phyloP scores from a whole-genome alignment of 2,329 filamentous ascomycete genomes.

The Aspergillus persii region DNA sequence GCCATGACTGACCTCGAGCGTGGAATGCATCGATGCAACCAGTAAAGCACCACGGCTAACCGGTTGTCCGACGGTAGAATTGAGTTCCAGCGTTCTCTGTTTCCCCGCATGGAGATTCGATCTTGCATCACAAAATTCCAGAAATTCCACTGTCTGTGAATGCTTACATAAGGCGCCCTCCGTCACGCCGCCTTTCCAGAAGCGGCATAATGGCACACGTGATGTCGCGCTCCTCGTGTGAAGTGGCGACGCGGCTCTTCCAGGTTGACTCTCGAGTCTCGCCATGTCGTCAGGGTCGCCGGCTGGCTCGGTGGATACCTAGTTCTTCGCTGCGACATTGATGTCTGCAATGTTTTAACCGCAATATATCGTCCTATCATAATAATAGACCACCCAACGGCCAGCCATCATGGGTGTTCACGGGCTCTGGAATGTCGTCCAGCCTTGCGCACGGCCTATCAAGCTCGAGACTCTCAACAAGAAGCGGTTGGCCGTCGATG shows the following conservation, averaged over 20 bases:
- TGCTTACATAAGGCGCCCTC: slow-evolving; percentile 19
- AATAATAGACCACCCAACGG: slow-evolving; percentile 1
- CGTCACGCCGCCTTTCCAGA: slow-evolving; percentile 14
- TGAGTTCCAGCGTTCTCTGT: background rate
- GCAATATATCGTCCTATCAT: background rate
- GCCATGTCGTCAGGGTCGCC: background rate
- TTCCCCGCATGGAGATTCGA: slow-evolving; percentile 14
- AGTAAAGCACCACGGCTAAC: slow-evolving; percentile 16
- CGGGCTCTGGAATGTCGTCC: slow-evolving; percentile 92
- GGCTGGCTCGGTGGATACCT: background rate
- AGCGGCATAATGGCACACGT: slow-evolving; percentile 22
- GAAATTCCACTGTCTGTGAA: slow-evolving; percentile 15
- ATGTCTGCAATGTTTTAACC: background rate
- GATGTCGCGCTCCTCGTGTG: slow-evolving; percentile 19
- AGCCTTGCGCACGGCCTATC: slow-evolving; percentile 91
- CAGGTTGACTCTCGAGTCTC: background rate
- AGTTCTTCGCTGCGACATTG: background rate
- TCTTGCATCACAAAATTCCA: slow-evolving; percentile 13
- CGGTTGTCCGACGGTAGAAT: slow-evolving; percentile 5
- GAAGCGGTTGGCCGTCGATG: slow-evolving; percentile 94
- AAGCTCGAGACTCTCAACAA: slow-evolving; percentile 95
- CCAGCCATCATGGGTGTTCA: slow-evolving; percentile 80
- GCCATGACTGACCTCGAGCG: slow-evolving; percentile 30
- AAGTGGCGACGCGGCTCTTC: slow-evolving; percentile 11
- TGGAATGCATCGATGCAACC: slow-evolving; percentile 25